Evolutionary conservation across 305 asterid genomes (phyloP).

Genomic region (Solanum hybrid): DNA sequence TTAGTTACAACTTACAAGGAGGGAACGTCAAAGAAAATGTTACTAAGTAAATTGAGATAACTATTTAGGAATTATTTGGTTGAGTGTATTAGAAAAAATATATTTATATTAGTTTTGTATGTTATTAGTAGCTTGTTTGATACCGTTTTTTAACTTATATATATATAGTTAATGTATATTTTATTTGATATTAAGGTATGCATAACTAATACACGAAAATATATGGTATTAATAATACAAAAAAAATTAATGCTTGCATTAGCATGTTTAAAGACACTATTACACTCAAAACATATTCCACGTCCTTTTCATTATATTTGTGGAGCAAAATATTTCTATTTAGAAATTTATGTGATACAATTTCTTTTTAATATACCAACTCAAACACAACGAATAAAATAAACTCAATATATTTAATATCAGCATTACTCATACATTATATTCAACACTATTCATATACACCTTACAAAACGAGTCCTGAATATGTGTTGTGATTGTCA

Average conservation of each 20-base stretch:
- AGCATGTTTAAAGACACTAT: neutral
- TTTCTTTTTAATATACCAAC: no score
- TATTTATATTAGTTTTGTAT: no score
- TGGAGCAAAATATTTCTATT: neutral
- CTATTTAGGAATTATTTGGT: neutral
- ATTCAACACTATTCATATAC: neutral
- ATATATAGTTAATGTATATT: neutral
- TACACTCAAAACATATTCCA: neutral
- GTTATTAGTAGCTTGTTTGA: neutral
- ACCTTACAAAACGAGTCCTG: neutral
- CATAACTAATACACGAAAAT: no score
- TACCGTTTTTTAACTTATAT: no score
- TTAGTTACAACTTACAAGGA: neutral
- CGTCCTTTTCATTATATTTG: no score
- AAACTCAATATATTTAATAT: neutral
- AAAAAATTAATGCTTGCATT: neutral
- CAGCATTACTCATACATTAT: neutral
- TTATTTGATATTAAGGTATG: neutral
- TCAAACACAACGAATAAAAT: neutral
- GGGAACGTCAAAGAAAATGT: neutral
- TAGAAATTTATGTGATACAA: neutral
- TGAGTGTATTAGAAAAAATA: neutral
- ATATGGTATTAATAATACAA: neutral
- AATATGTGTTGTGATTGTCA: neutral
- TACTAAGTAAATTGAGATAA: no score